Evolutionary conservation across 2,329 filamentous ascomycete genomes (phyloP).

Genomic region (Pyrenophora tritici-repentis): DNA sequence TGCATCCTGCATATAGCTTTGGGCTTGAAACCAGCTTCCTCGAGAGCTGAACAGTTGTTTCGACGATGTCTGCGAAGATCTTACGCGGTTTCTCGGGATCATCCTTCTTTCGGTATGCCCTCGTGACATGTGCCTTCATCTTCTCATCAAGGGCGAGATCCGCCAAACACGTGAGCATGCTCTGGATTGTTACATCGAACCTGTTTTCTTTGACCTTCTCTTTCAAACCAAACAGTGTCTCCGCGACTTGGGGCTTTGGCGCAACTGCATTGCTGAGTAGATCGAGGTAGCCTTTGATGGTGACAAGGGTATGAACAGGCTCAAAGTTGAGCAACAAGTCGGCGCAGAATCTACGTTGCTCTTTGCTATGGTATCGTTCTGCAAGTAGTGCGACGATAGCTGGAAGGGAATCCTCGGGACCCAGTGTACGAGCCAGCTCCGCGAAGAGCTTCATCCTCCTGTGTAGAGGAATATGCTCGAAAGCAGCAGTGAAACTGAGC

Average conservation of each 20-base stretch:
- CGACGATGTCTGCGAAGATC: slow-evolving; percentile 47
- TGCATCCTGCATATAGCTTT: slow-evolving; percentile 52
- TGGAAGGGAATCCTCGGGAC: slow-evolving; percentile 83
- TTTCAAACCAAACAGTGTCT: slow-evolving; percentile 69
- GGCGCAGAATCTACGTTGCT: slow-evolving; percentile 74
- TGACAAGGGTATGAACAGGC: slow-evolving; percentile 72
- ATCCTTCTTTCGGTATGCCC: slow-evolving; percentile 36
- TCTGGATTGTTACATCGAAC: slow-evolving; percentile 43
- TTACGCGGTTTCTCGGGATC: slow-evolving; percentile 35
- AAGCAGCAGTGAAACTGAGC: slow-evolving; percentile 94
- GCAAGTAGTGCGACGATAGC: slow-evolving; percentile 86
- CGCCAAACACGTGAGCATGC: slow-evolving; percentile 48
- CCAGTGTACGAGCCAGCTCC: slow-evolving; percentile 82
- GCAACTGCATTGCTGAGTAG: slow-evolving; percentile 77
- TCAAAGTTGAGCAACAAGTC: slow-evolving; percentile 75
- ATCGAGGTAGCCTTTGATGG: slow-evolving; percentile 76
- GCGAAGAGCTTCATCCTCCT: slow-evolving; percentile 81
- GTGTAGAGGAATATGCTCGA: slow-evolving; percentile 91
- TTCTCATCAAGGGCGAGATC: slow-evolving; percentile 43
- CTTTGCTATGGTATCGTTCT: slow-evolving; percentile 83
- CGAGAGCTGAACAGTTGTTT: slow-evolving; percentile 59
- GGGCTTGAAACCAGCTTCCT: slow-evolving; percentile 61
- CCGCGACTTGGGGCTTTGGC: slow-evolving; percentile 73
- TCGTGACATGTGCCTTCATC: slow-evolving; percentile 37
- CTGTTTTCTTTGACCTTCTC: slow-evolving; percentile 49